Base-by-base conservation (phyloP, 1,284 basidiomycete species). In the Cryptococcus sp. region DNA sequence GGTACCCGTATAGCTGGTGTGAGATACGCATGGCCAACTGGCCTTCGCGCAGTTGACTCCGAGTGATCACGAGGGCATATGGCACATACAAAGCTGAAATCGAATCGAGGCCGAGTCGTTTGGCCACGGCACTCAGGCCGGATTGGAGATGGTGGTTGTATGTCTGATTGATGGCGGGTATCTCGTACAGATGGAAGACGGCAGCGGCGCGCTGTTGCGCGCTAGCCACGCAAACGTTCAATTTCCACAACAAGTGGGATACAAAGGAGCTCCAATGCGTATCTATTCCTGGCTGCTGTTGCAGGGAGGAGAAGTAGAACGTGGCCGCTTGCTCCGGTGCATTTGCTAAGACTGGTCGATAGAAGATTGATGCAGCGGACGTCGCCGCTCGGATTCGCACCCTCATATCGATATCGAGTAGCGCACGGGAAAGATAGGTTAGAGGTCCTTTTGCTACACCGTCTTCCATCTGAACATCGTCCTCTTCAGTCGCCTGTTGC, bases 101-200 rank as follows among this genome's bases (percentile, higher is more conserved):
- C 2, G 80, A 81, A 1, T 77, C 59, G 47, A 97, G 79, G 11
- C 92, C 92, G 57, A 98, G 82, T 10, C 86, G 82, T 27, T 79
- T 69, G 0, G 90, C 84, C 13, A 89, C 85, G 3, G 84, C 85
- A 10, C 72, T 70, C 17, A 97, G 80, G 20, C 90, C 82, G 1
- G 82, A 79, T 64, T 87, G 84, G 41, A 93, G 84, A 65, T 91
- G 87, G 6, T 68, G 70, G 8, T 83, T 79, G 69, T 87, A 89
- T 19, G 68, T 66, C 23, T 65, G 38, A 3, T 63, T 65, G 79
- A 77, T 43, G 83, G 81, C 63, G 80, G 85, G 50, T 5, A 85
- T 83, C 72, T 93, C 91, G 57, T 97, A 81, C 40, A 98, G 75
- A 75, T 94, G 88, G 84, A 89, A 93, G 69, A 95, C 91, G 1